A percentile compares a stretch with the other conserved stretches of the same genome.
phyloP scores from a whole-genome alignment of 73 alveolate species.

The Tetrahymena elliotti region DNA sequence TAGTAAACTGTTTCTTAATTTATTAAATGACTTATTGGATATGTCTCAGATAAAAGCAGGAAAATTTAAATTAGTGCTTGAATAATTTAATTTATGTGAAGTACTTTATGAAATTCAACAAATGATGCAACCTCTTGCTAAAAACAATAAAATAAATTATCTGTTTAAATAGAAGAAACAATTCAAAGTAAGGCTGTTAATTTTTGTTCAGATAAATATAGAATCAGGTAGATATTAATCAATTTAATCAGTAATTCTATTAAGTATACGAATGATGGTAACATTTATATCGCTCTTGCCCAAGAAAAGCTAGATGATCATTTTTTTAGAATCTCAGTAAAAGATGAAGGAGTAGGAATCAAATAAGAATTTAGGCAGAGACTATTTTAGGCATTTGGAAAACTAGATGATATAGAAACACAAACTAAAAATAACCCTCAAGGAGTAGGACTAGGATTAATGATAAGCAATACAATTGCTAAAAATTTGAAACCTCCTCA shows the following conservation, averaged over 20 bases:
- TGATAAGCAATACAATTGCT: conserved; percentile 22
- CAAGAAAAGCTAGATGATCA: neutral
- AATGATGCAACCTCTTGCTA: neutral
- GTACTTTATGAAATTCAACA: neutral
- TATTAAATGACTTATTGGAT: neutral
- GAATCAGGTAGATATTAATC: neutral
- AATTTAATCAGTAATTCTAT: neutral
- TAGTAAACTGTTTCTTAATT: neutral
- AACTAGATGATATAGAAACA: conserved; percentile 14
- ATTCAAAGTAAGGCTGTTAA: neutral
- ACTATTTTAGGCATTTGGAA: conserved; percentile 22
- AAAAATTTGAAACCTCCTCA: neutral
- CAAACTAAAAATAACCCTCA: neutral
- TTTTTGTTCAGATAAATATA: neutral
- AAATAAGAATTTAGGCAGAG: conserved; percentile 4
- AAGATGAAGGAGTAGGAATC: conserved; percentile 33
- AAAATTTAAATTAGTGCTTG: neutral
- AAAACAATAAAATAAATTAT: neutral
- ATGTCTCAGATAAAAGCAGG: neutral
- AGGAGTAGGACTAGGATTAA: conserved; percentile 42
- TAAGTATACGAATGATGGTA: neutral
- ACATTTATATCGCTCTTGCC: neutral
- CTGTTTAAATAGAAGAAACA: neutral
- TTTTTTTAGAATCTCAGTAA: neutral
- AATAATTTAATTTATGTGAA: neutral